phyloP scores from a whole-genome alignment of 2,329 filamentous ascomycete species.

The Blastomyces silverae region DNA sequence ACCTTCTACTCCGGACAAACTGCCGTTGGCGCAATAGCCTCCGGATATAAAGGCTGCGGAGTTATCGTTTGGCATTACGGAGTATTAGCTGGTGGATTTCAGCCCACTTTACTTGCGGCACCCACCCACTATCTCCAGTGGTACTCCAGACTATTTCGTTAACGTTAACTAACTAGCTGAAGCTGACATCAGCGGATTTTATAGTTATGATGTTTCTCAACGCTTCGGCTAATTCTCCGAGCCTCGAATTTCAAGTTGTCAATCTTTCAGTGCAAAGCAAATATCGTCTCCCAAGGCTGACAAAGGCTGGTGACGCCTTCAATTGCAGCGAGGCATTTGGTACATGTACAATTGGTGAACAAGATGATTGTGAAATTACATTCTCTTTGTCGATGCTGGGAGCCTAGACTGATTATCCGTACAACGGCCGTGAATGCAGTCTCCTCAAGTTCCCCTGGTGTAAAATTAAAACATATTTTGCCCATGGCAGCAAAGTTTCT shows the following conservation, averaged over 20 bases:
- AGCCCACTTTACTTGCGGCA: no score
- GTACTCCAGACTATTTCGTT: no score
- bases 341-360: conserved; percentile 13
- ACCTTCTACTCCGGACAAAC: conserved; percentile 10
- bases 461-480: not conserved
- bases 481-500: no score
- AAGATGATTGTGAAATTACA: conserved; percentile 9
- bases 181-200: conserved; percentile 15
- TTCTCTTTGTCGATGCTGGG: not conserved
- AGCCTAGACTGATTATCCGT: conserved; percentile 1
- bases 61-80: conserved; percentile 12
- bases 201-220: conserved; percentile 9
- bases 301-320: not conserved
- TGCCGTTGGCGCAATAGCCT: conserved; percentile 15
- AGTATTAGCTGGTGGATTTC: conserved; percentile 12
- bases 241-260: conserved; percentile 9
- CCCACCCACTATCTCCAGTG: no score
- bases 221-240: conserved; percentile 15
- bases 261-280: conserved; percentile 13
- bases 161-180: no score
- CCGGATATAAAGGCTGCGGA: conserved; percentile 14
- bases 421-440: not conserved
- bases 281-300: not conserved
- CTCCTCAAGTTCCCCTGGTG: not conserved
- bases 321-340: conserved; percentile 13